These are phyloP conservation scores for Malania oleifera DNA, from an alignment of 164 flowering plant species.

Conservation along the genomic window DNA sequence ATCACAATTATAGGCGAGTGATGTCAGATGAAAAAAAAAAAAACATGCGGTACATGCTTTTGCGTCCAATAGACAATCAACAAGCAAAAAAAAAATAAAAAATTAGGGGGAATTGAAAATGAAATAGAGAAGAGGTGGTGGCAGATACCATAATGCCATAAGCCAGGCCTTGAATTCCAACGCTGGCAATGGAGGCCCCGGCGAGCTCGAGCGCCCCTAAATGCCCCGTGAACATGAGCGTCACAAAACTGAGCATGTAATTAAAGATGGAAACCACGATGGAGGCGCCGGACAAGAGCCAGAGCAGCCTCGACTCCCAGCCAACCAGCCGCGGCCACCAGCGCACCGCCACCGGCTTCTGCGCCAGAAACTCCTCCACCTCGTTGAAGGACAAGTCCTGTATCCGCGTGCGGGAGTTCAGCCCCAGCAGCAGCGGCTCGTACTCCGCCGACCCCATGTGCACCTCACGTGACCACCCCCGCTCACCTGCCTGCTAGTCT, in stretches of 20 bases:
- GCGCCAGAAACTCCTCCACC: constrained; percentile 43
- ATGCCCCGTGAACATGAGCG: constrained; percentile 62
- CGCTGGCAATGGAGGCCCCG: constrained; percentile 65
- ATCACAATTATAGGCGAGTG: too few species aligned
- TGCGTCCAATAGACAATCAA: neutral
- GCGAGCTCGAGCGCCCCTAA: constrained; percentile 67
- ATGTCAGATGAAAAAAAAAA: constrained; percentile 1
- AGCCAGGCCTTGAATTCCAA: constrained; percentile 84
- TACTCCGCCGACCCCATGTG: constrained; percentile 26
- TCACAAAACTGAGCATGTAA: constrained; percentile 64
- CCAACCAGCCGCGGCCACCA: constrained; percentile 37
- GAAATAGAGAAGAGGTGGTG: neutral
- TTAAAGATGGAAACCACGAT: constrained; percentile 55
- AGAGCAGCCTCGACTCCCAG: constrained; percentile 69
- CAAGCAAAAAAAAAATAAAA: neutral
- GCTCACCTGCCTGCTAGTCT: too few species aligned
- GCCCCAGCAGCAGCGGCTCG: constrained; percentile 29
- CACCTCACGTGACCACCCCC: too few species aligned
- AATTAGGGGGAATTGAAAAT: neutral
- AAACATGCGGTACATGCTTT: neutral
- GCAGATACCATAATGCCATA: constrained; percentile 76
- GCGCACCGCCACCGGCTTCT: constrained; percentile 19
- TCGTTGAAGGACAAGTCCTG: constrained; percentile 32
- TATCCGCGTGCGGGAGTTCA: constrained; percentile 23
- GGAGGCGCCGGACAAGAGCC: constrained; percentile 53